These are phyloP conservation scores for Trichoderma harzianum DNA, from an alignment of 2,329 filamentous ascomycete species.

Conservation along the genomic window DNA sequence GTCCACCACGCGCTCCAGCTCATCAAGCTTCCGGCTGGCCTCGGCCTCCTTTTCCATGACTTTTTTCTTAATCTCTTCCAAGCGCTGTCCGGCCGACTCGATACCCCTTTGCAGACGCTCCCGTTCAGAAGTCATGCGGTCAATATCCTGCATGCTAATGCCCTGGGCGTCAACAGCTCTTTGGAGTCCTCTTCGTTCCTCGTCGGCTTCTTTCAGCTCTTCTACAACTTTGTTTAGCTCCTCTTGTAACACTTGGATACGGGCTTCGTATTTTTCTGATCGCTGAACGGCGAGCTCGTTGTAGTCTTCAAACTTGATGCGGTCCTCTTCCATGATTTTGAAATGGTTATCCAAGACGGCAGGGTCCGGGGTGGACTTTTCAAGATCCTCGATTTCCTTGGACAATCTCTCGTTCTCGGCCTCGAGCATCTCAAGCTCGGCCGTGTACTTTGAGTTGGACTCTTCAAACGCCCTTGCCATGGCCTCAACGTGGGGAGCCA, in stretches of 20 bases:
- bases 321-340: slow-evolving; percentile 92
- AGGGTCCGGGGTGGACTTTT: slow-evolving; percentile 81
- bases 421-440: slow-evolving; percentile 82
- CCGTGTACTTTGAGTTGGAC: slow-evolving; percentile 78
- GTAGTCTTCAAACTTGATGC: slow-evolving; percentile 92
- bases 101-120: slow-evolving; percentile 89
- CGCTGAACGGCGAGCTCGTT: slow-evolving; percentile 80
- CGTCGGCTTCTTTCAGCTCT: slow-evolving; percentile 76
- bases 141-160: slow-evolving; percentile 96
- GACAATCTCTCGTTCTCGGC: slow-evolving; percentile 77
- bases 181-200: slow-evolving; percentile 76
- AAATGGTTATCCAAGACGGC: slow-evolving; percentile 83
- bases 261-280: slow-evolving; percentile 81
- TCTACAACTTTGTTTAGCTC: slow-evolving; percentile 75
- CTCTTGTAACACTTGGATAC: slow-evolving; percentile 77
- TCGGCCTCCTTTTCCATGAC: slow-evolving; percentile 86
- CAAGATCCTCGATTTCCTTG: slow-evolving; percentile 84
- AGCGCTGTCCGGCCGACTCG: slow-evolving; percentile 67
- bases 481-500: slow-evolving; percentile 77
- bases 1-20: slow-evolving; percentile 86
- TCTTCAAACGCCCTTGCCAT: slow-evolving; percentile 88
- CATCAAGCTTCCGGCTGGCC: slow-evolving; percentile 79
- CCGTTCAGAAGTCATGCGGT: slow-evolving; percentile 95
- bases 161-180: slow-evolving; percentile 87
- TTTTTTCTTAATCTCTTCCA: slow-evolving; percentile 82